phyloP scores from a whole-genome alignment of 441 rosid genomes.

The Cnidoscolus chayamansa region DNA sequence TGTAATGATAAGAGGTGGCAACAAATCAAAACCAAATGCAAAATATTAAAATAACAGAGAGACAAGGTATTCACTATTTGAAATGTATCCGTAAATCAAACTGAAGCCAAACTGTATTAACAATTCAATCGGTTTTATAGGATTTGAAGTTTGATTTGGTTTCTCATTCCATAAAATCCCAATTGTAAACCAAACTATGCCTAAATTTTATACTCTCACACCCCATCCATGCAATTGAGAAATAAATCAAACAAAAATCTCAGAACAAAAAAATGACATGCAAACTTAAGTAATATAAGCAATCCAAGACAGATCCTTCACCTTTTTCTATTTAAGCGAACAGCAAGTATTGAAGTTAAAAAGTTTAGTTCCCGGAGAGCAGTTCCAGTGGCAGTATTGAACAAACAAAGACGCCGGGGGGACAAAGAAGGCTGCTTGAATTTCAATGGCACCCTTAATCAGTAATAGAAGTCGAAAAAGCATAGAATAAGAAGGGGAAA shows the following conservation, averaged over 20 bases:
- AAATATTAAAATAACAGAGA: not conserved
- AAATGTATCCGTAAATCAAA: not conserved
- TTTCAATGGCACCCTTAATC: not conserved
- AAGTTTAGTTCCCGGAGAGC: conserved; percentile 73
- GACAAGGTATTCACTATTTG: not conserved
- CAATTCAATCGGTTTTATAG: not conserved
- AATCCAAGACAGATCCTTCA: conserved; percentile 2
- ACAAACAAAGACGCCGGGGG: conserved; percentile 79
- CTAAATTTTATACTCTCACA: not conserved
- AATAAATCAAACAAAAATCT: not conserved
- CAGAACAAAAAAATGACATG: not conserved
- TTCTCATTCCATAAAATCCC: not conserved
- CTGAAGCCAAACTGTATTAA: not conserved
- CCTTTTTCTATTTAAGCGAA: conserved; percentile 77
- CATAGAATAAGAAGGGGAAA: not conserved
- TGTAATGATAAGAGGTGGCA: conserved; percentile 33
- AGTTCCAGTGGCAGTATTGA: conserved; percentile 60
- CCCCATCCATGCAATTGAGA: not conserved
- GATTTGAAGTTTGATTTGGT: not conserved
- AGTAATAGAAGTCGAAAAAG: not conserved
- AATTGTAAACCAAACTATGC: not conserved
- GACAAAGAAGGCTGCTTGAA: conserved; percentile 70
- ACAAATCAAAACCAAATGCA: not conserved
- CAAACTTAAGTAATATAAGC: not conserved
- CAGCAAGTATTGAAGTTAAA: conserved; percentile 71